Base-by-base conservation (phyloP, 1,284 basidiomycete genomes). In the Golubevia pallescens region DNA sequence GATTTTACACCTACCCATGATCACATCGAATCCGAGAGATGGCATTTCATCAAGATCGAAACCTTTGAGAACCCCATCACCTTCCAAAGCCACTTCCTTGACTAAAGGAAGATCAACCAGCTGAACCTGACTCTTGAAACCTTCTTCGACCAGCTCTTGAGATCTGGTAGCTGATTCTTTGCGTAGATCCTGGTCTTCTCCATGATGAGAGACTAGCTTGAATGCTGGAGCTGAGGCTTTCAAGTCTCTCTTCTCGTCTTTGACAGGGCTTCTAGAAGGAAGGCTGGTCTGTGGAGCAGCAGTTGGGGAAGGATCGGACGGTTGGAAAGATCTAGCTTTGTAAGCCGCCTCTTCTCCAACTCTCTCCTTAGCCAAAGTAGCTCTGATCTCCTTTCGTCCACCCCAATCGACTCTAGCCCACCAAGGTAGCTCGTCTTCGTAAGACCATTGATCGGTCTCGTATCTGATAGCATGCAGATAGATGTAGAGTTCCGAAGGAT, bases 391-490 rank as follows among this genome's bases (percentile, higher is more conserved):
- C n/a, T 20, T 34, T 48, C 48, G n/a, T n/a, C 34, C n/a, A 19
- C 34, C 34, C 80, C 80, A 81, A 42, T 77, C 71, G 4, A 68
- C 69, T 13, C 69, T 53, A 3, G 82, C 81, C 82, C 82, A 85
- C 81, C 80, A 84, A 0, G 82, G 82, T 65, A 85, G 64, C 24
- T 73, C 71, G 54, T 85, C 82, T 59, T 85, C 73, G 59, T 77
- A 85, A 5, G 67, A 67, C 82, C 82, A 85, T 34, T 77, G 71
- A 54, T 81, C 79, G 14, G 78, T 79, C 77, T 80, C 80, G 72
- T 85, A 85, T 67, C 81, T 84, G 78, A 85, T 80, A 10, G 82
- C 82, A 56, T 85, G 82, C 32, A 85, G 63, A 42, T 84, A 85
- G 51, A 85, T 85, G 65, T 75, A 84, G 3, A 85, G 74, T 57